phyloP scores from a whole-genome alignment of 176 grass and related monocot species.

The Secale cereale region DNA sequence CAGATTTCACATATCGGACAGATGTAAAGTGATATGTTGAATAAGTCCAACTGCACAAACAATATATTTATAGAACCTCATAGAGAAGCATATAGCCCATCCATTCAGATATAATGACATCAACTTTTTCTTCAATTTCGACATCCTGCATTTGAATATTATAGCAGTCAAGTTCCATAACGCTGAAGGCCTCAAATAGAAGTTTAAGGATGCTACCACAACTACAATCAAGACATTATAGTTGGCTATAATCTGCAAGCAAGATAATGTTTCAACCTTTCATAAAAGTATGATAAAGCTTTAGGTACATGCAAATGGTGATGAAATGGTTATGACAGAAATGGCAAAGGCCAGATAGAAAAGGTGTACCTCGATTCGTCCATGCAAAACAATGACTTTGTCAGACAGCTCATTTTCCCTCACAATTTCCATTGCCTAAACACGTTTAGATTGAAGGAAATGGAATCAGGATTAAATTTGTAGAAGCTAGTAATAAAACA shows the following conservation, averaged over 20 bases:
- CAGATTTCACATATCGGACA: conserved; percentile 16
- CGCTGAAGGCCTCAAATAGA: neutral
- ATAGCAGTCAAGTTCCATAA: neutral
- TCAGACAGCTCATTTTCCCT: conserved; percentile 91
- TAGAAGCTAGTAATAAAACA: conserved; percentile 20
- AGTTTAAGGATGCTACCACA: neutral
- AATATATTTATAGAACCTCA: conserved; percentile 55
- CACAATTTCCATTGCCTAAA: conserved; percentile 91
- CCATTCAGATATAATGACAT: conserved; percentile 99
- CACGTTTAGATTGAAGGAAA: conserved; percentile 32
- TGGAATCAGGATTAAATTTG: conserved; percentile 17
- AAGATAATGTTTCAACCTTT: neutral
- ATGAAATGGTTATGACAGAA: neutral
- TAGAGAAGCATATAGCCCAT: conserved; percentile 98
- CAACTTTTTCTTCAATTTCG: conserved; percentile 87
- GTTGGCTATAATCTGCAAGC: neutral
- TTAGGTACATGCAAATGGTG: conserved; percentile 6
- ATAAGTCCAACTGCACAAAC: conserved; percentile 15
- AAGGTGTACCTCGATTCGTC: conserved; percentile 72
- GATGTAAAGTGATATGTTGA: neutral
- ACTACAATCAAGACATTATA: neutral
- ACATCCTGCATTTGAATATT: conserved; percentile 63
- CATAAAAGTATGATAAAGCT: conserved; percentile 12
- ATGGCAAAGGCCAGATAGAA: conserved; percentile 16
- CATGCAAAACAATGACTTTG: conserved; percentile 89